Evolutionary conservation across 2,329 filamentous ascomycete genomes (phyloP).

Genomic region (Phialophora macrospora): DNA sequence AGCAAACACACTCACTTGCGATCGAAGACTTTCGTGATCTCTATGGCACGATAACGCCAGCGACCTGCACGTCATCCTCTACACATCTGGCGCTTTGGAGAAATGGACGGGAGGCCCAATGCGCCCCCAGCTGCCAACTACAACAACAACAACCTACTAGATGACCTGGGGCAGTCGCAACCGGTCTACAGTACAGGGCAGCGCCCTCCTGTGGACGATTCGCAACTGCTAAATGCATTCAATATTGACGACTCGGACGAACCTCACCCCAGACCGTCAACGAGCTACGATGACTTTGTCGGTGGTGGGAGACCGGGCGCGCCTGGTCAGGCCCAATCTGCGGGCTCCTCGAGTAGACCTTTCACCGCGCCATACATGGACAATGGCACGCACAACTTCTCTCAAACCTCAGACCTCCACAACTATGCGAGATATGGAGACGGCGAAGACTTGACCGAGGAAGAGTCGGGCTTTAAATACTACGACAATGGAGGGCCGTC

Average conservation of each 20-base stretch:
- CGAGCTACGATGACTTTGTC: conserved; percentile 94
- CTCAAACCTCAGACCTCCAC: conserved; percentile 78
- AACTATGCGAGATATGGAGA: conserved; percentile 95
- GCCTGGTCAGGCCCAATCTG: conserved; percentile 40
- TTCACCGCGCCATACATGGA: conserved; percentile 39
- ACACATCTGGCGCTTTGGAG: conserved; percentile 25
- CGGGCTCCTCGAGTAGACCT: conserved; percentile 45
- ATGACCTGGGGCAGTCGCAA: conserved; percentile 49
- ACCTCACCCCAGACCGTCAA: conserved; percentile 73
- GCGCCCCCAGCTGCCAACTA: conserved; percentile 31
- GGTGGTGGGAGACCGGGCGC: conserved; percentile 56
- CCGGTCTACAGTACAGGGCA: conserved; percentile 72
- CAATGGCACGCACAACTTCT: conserved; percentile 57
- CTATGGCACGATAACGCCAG: conserved; percentile 21
- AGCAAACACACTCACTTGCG: conserved; percentile 14
- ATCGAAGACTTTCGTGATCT: conserved; percentile 14
- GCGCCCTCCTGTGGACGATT: conserved; percentile 77
- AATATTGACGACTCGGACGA: conserved; percentile 70
- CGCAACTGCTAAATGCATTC: conserved; percentile 77
- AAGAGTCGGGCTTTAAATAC: conserved; percentile 70
- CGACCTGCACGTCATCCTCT: conserved; percentile 10
- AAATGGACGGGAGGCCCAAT: conserved; percentile 38
- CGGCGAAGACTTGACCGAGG: conserved; percentile 81
- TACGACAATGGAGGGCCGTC: conserved; percentile 70
- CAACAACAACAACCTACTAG: conserved; percentile 52